phyloP scores from a whole-genome alignment of 768 basidiomycete genomes.

The Phlegmacium glaucopus region DNA sequence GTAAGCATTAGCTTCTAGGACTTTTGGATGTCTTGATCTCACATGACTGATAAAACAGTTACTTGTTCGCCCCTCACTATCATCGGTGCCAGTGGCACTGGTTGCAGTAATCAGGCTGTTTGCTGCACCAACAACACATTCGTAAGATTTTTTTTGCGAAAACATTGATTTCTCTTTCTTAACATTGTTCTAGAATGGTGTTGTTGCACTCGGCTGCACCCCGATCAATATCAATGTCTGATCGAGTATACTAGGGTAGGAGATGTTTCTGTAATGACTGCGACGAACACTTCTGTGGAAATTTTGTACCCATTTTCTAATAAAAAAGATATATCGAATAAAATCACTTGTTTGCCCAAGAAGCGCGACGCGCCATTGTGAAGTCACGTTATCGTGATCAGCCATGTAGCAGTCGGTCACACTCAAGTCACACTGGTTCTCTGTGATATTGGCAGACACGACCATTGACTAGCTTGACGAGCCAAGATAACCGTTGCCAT shows the following conservation, averaged over 20 bases:
- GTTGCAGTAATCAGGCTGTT: slow-evolving; percentile 24
- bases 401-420: too few relatives aligned
- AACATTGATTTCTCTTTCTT: neutral
- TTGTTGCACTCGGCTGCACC: slow-evolving; percentile 28
- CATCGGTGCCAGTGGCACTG: slow-evolving; percentile 20
- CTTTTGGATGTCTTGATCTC: neutral
- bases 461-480: too few relatives aligned
- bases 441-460: too few relatives aligned
- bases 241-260: neutral
- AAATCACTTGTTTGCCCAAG: too few relatives aligned
- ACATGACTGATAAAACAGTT: slow-evolving; percentile 11
- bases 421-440: too few relatives aligned
- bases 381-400: too few relatives aligned
- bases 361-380: too few relatives aligned
- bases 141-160: slow-evolving; percentile 9
- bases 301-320: too few relatives aligned
- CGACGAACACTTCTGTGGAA: too few relatives aligned
- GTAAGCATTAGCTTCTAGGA: slow-evolving; percentile 5
- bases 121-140: slow-evolving; percentile 29
- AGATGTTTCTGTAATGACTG: too few relatives aligned
- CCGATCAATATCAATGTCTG: slow-evolving; percentile 25
- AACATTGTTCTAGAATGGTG: slow-evolving; percentile 14
- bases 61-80: slow-evolving; percentile 29
- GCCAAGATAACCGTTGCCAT: too few relatives aligned
- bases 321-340: too few relatives aligned